Percentiles rank a stretch among this genome's conserved stretches.
phyloP scores from a whole-genome alignment of 108 stramenopile genomes.

The Cylindrotheca closterium region DNA sequence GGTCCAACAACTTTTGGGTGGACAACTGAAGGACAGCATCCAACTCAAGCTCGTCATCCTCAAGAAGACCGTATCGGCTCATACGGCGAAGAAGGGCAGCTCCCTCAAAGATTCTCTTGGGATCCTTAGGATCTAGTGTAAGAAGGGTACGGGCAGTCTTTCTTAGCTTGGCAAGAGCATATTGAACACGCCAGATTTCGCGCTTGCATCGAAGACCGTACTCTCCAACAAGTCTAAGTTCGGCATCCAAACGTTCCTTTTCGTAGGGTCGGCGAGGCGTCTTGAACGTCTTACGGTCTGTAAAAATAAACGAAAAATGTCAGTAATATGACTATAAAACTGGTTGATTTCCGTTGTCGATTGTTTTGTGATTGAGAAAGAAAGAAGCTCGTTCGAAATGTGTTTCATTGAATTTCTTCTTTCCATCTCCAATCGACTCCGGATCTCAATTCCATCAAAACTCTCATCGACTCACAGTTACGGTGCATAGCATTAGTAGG shows the following conservation, averaged over 20 bases:
- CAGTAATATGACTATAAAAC: not conserved
- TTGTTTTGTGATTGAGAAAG: not conserved
- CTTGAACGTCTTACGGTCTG: slow-evolving; percentile 96
- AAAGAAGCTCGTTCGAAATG: not conserved
- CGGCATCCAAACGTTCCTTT: slow-evolving; percentile 99
- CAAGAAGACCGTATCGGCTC: slow-evolving; percentile 95
- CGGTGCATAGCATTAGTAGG: slow-evolving; percentile 58
- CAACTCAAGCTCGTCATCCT: slow-evolving; percentile 95
- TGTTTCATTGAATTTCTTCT: no score
- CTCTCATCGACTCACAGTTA: slow-evolving; percentile 51
- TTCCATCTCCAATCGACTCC: slow-evolving; percentile 1
- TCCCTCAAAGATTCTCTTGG: slow-evolving; percentile 98
- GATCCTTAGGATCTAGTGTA: slow-evolving; percentile 96
- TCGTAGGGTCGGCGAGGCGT: slow-evolving; percentile 99
- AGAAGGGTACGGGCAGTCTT: slow-evolving; percentile 97
- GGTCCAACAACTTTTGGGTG: slow-evolving; percentile 97
- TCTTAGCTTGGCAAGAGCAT: slow-evolving; percentile 98
- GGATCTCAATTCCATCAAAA: no score
- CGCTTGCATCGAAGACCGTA: slow-evolving; percentile 99
- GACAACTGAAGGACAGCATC: slow-evolving; percentile 98
- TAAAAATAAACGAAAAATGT: slow-evolving; percentile 5
- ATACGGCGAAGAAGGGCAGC: slow-evolving; percentile 97
- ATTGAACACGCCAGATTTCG: slow-evolving; percentile 99
- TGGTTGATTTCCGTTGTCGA: not conserved
- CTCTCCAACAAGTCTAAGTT: slow-evolving; percentile 98